Conservation (phyloP, 2,329 filamentous ascomycete genomes). For the Aspergillus brunneoviolaceus region DNA sequence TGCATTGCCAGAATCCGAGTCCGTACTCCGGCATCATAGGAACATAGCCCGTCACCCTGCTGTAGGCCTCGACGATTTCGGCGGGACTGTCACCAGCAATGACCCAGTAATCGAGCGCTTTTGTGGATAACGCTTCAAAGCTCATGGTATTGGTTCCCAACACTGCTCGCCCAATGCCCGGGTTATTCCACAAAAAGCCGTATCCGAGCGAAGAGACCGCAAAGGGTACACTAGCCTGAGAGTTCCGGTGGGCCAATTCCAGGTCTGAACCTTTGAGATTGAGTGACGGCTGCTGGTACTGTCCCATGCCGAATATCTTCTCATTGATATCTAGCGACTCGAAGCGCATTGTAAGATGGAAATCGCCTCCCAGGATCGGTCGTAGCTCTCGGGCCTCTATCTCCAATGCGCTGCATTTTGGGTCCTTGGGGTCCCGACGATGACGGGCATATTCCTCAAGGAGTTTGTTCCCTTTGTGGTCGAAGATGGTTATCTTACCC, state of each 20-base stretch:
- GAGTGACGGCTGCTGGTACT: slow-evolving; percentile 65
- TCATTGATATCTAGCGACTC: slow-evolving; percentile 57
- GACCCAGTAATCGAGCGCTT: slow-evolving; percentile 63
- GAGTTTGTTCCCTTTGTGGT: slow-evolving; percentile 44
- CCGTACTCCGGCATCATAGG: slow-evolving; percentile 70
- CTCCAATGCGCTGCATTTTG: slow-evolving; percentile 59
- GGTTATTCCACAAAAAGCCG: slow-evolving; percentile 67
- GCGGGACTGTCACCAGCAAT: slow-evolving; percentile 58
- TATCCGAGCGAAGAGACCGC: slow-evolving; percentile 61
- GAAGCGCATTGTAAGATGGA: slow-evolving; percentile 59
- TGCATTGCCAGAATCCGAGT: slow-evolving; percentile 68
- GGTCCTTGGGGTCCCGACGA: slow-evolving; percentile 53
- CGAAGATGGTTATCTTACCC: slow-evolving; percentile 53
- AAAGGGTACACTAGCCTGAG: slow-evolving; percentile 65
- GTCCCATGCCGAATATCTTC: slow-evolving; percentile 67
- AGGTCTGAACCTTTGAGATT: slow-evolving; percentile 63
- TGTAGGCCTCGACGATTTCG: slow-evolving; percentile 59
- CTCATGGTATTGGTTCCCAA: slow-evolving; percentile 61
- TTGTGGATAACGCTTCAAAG: slow-evolving; percentile 61
- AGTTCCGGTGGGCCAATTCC: slow-evolving; percentile 66
- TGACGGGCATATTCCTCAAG: slow-evolving; percentile 57
- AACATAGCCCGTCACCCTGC: slow-evolving; percentile 56
- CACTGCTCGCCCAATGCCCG: slow-evolving; percentile 59
- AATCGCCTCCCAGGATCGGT: slow-evolving; percentile 54
- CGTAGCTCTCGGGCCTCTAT: slow-evolving; percentile 60